Base-by-base conservation (phyloP, 179 eudicot genomes). In the Actinidia arguta region DNA sequence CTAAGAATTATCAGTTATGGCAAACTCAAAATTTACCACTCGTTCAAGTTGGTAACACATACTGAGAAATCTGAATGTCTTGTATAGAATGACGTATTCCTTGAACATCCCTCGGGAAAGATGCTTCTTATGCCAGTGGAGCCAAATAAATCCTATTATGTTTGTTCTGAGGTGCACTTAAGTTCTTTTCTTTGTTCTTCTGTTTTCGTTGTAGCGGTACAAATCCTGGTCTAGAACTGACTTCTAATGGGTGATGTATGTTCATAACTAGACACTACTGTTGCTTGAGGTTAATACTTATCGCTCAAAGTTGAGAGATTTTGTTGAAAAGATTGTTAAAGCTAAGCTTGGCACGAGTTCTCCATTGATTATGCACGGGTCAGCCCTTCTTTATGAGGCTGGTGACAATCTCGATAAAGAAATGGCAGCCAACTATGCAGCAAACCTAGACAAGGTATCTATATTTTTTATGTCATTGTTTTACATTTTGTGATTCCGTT, bases 111-210 rank as follows among this genome's bases (percentile, higher is more conserved):
- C 67, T 83, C 92, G 68, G 90, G 90, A 83, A 95, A 96, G 93
- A 90, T 91, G 98, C 98, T 96, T 83, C 96, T 96, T 78, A 95
- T 96, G 98, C 98, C 99, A 12, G 94, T 95, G 76, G 98, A 91
- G 85, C 96, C 98, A 63, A 93, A 93, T 83, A 91, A 93, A 80
- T 85, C 91, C 47, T 96, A 98, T 81, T 95, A 93, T 84, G 98
- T 96, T 76, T 96, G 99, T 84, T 95, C 98, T 44, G 93, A 91
- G 94, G 99, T 96, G 78, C 76, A 78, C 48, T 78, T 20, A 17
- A 75, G 73, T 69, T 22, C 17, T 75, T n/a, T n/a, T n/a, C 52
- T 61, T 76, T 27, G 52, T 76, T 46, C 16, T 71, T 78, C 47
- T 76, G 72, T 62, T 27, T 3, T 42, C 25, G 51, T 25, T 25